Evolutionary conservation across 495 filamentous ascomycete species (phyloP).

Genomic region (Penicillium manginii): DNA sequence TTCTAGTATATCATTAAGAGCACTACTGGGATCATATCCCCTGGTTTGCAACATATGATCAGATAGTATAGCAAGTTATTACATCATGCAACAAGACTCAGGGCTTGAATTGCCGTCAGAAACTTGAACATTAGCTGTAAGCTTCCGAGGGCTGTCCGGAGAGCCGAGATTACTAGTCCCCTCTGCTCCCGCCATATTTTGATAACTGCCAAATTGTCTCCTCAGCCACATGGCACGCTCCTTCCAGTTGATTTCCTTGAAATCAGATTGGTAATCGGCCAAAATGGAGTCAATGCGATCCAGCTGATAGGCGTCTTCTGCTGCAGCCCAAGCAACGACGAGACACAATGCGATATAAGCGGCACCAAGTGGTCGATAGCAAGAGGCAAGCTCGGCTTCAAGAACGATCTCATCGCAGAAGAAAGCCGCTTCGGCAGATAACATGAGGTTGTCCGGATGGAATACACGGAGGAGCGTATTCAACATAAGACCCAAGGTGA

Average conservation of each 20-base stretch:
- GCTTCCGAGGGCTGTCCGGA: neutral
- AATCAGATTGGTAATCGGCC: conserved; percentile 18
- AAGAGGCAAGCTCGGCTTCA: conserved; percentile 12
- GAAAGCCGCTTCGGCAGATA: conserved; percentile 19
- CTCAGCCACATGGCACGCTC: conserved; percentile 16
- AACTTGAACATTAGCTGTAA: neutral
- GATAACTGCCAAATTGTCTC: conserved; percentile 4
- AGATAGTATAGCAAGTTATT: neutral
- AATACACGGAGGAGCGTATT: conserved; percentile 34
- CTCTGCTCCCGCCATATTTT: neutral
- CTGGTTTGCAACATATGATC: no score
- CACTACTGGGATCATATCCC: no score
- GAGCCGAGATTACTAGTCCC: neutral
- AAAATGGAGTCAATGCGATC: conserved; percentile 9
- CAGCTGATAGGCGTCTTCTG: conserved; percentile 13
- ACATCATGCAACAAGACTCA: conserved; percentile 13
- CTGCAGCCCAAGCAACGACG: conserved; percentile 13
- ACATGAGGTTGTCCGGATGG: conserved; percentile 14
- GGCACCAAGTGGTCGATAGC: conserved; percentile 23
- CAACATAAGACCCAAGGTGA: conserved; percentile 31
- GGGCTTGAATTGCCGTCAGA: neutral
- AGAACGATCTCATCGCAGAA: conserved; percentile 27
- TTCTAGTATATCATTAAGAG: no score
- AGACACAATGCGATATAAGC: conserved; percentile 18
- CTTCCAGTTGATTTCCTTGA: conserved; percentile 10